Conservation (phyloP, 2,329 filamentous ascomycete genomes). For the Penicillium sp. region DNA sequence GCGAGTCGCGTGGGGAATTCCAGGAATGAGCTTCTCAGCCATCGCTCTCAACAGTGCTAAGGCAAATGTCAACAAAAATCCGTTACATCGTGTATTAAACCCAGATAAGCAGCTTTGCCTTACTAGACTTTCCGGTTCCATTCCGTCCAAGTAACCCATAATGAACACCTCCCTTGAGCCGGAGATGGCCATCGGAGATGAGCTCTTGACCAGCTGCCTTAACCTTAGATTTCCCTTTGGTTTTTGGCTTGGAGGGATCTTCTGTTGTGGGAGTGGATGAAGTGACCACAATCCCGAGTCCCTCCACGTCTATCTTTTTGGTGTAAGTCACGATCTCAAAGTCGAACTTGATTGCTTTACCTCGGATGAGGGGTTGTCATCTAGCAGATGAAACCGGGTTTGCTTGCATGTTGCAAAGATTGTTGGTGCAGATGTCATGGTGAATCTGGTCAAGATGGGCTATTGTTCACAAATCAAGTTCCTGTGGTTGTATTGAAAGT, state of each 20-base stretch:
- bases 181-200: slow-evolving; percentile 66
- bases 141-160: slow-evolving; percentile 81
- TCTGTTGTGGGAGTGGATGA: slow-evolving; percentile 32
- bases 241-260: slow-evolving; percentile 26
- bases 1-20: slow-evolving; percentile 65
- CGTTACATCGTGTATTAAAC: slow-evolving; percentile 1
- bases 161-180: slow-evolving; percentile 69
- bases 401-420: slow-evolving; percentile 66
- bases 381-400: slow-evolving; percentile 63
- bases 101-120: slow-evolving; percentile 1
- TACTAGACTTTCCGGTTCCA: slow-evolving; percentile 80
- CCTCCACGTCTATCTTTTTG: slow-evolving; percentile 66
- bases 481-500: background rate
- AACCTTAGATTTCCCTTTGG: slow-evolving; percentile 50
- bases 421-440: slow-evolving; percentile 20
- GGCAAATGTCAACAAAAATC: background rate
- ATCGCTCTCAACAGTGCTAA: slow-evolving; percentile 71
- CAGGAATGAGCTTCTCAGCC: slow-evolving; percentile 75
- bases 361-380: slow-evolving; percentile 56
- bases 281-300: slow-evolving; percentile 67
- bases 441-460: background rate
- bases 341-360: slow-evolving; percentile 35
- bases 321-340: background rate
- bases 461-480: background rate
- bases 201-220: slow-evolving; percentile 61